Base-by-base conservation (phyloP, 73 alveolate genomes). In the Stentor coeruleus region DNA sequence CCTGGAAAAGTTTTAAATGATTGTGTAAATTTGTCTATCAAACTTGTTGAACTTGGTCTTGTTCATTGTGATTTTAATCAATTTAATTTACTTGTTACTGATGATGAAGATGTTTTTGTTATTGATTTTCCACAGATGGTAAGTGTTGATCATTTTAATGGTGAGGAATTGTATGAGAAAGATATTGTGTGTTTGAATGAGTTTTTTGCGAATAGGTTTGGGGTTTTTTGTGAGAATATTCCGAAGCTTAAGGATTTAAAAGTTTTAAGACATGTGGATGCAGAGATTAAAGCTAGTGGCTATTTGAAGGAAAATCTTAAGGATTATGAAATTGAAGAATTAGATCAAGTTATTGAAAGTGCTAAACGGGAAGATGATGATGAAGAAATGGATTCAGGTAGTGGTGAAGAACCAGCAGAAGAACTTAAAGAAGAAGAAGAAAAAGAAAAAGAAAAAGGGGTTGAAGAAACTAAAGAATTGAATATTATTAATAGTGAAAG, bases 41-140 rank as follows among this genome's bases (percentile, higher is more conserved):
- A 86, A 60, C 85, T 95, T 66, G 98, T 97, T 20, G 92, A 93
- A 76, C 82, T 86, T 84, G 99, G 99, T 2, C 89, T 97, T 36
- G 91, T 97, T 38, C 99, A 96, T 89, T 96, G 99, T 42, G 99
- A 97, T 87, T 97, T 97, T 82, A 97, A 97, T 88, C 99, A 97
- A 82, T 96, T 97, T 89, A 97, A 97, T 87, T 77, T 97, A 31
- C 88, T 91, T 87, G 82, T 96, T 11, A 89, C 87, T 76, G 95
- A 93, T 59, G 92, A 92, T 57, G 97, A 93, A 83, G 90, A 94
- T 66, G 88, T 97, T 82, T 90, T 91, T 33, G 94, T 95, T 35
- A 97, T 97, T 74, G 99, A 97, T 86, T 97, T 97, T 89, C 99
- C 99, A 3, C 95, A 97, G 87, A 96, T 96, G 98, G 91, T 94